Base-by-base conservation (phyloP, 2,329 filamentous ascomycete species). In the Aspergillus sclerotialis region DNA sequence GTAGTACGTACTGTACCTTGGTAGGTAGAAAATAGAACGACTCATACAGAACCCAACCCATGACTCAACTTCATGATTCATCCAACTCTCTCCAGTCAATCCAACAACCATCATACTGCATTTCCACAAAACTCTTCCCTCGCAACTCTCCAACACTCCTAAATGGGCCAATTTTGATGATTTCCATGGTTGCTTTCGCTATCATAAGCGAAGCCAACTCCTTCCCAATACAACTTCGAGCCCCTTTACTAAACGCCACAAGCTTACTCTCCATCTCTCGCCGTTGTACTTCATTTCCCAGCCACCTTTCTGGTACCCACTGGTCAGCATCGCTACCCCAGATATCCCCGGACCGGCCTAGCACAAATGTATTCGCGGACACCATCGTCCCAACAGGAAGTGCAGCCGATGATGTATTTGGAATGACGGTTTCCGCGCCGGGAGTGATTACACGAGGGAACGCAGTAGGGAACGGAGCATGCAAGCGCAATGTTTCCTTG, bases 101-200 rank as follows among this genome's bases (percentile, higher is more conserved):
- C 38, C 35, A 41, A 17, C 44, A 45, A 4, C 36, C 27, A 6
- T 47, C 42, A 29, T 47, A 47, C 32, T 44, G 38, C 44, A 45
- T 47, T 33, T 45, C 42, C 29, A 47, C 27, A 18, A 36, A 45
- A 23, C 36, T 43, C 26, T 32, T 36, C 4, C 44, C 43, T 7
- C 26, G 12, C 17, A 45, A 28, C 13, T 33, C 24, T n/a, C 40
- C 44, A 7, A 36, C 17, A 24, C 39, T 40, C 11, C 17, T 28
- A 21, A 45, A 24, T 13, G 31, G 37, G 42, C 42, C 44, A 14
- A 23, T 32, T 16, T 30, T 30, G 14, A 44, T 8, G n/a, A 44
- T 28, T 13, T 26, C 35, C 26, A 36, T 33, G 17, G 35, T 33
- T 3, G 41, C 43, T 17, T 33, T 36, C 1, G 36, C 41, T 13